Percentiles rank a stretch among this genome's conserved stretches.
Evolutionary conservation across 2,329 filamentous ascomycete genomes (phyloP).

Genomic region (Polychaeton citri): DNA sequence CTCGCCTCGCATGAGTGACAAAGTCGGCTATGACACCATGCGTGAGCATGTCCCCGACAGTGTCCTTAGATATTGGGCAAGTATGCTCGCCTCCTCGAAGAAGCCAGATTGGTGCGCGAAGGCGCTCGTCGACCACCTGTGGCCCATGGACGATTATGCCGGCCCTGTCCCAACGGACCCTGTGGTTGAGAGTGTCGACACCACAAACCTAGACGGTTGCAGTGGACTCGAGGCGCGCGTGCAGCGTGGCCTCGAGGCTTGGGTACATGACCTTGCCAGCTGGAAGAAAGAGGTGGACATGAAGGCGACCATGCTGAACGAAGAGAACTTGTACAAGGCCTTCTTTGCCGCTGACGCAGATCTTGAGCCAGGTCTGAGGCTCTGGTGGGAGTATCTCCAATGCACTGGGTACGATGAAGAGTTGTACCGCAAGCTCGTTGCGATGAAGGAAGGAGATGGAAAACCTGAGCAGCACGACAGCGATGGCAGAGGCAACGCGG

Average conservation of each 20-base stretch:
- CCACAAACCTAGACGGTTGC: constrained; percentile 1
- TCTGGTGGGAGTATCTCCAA: constrained; percentile 36
- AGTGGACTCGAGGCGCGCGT: constrained; percentile 15
- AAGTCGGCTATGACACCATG: constrained; percentile 30
- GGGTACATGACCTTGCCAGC: constrained; percentile 20
- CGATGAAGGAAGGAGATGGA: no score
- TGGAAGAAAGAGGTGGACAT: constrained; percentile 28
- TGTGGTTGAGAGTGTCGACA: constrained; percentile 5
- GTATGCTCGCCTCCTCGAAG: constrained; percentile 19
- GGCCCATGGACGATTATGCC: constrained; percentile 26
- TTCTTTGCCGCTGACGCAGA: constrained; percentile 29
- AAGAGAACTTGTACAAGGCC: constrained; percentile 24
- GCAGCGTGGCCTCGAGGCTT: constrained; percentile 18
- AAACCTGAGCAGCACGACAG: no score
- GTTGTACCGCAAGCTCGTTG: constrained; percentile 31
- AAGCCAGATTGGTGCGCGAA: constrained; percentile 31
- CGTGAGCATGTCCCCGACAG: constrained; percentile 22
- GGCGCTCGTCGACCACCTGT: constrained; percentile 28
- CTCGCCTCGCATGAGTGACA: constrained; percentile 31
- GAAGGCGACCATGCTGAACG: constrained; percentile 22
- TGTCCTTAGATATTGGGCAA: constrained; percentile 25
- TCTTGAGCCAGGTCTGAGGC: constrained; percentile 26
- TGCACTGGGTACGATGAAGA: constrained; percentile 27
- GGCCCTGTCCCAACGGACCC: constrained; percentile 17
- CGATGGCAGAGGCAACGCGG: no score